Percentiles rank a stretch among this genome's conserved stretches.
Conservation (phyloP, 805 yeast genomes). For the Zygosaccharomyces lentus region DNA sequence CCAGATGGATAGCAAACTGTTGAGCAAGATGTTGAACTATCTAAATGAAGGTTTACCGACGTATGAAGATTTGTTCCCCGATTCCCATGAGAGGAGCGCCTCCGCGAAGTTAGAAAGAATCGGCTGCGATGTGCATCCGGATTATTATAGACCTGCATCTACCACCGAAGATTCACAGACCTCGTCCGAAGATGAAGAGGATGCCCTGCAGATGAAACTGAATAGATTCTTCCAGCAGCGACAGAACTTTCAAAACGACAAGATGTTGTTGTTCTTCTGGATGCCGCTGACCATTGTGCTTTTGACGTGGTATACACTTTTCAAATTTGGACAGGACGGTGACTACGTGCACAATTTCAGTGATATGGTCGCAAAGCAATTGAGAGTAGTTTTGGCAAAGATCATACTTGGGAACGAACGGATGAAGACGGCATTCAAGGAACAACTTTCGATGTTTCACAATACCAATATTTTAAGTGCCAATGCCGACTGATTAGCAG, state of each 20-base stretch:
- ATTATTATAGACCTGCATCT: slow-evolving; percentile 5
- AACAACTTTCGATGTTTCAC: slow-evolving; percentile 30
- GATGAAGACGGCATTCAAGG: slow-evolving; percentile 42
- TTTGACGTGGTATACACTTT: slow-evolving; percentile 43
- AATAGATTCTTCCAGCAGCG: slow-evolving; percentile 41
- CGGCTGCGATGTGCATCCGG: slow-evolving; percentile 4
- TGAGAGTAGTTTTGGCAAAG: slow-evolving; percentile 44
- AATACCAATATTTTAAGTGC: slow-evolving; percentile 18
- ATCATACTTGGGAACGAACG: slow-evolving; percentile 51
- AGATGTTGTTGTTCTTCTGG: slow-evolving; percentile 88
- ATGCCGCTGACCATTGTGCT: slow-evolving; percentile 65
- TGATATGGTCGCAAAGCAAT: slow-evolving; percentile 36
- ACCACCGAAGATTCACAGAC: slow-evolving; percentile 24
- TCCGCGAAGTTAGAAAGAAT: slow-evolving; percentile 7
- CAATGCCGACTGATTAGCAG: not conserved
- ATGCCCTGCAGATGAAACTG: slow-evolving; percentile 35
- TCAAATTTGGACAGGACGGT: slow-evolving; percentile 36
- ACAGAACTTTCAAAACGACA: slow-evolving; percentile 59
- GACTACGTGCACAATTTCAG: slow-evolving; percentile 29
- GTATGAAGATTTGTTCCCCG: slow-evolving; percentile 72
- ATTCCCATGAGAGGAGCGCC: slow-evolving; percentile 31
- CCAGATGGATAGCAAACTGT: slow-evolving; percentile 26
- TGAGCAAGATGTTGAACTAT: slow-evolving; percentile 38
- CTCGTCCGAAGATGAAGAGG: slow-evolving; percentile 34
- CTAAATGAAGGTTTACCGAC: slow-evolving; percentile 54